A percentile compares a stretch with the other conserved stretches of the same genome.
Evolutionary conservation across 2,329 filamentous ascomycete species (phyloP).

Genomic region (Aspergillus nomiae): DNA sequence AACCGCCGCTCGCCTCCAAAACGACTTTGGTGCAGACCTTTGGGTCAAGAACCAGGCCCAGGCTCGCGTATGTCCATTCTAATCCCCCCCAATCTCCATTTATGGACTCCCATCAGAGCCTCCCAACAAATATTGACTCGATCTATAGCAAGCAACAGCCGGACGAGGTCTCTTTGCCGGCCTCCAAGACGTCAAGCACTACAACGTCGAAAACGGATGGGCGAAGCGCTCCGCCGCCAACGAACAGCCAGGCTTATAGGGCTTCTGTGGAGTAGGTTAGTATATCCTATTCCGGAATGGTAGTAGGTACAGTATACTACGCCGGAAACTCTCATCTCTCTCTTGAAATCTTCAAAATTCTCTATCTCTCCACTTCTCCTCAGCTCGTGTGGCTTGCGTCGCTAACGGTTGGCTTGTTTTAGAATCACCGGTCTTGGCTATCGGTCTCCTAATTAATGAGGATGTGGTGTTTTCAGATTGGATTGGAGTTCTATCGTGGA

Average conservation of each 20-base stretch:
- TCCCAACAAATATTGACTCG: background rate
- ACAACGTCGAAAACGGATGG: slow-evolving; percentile 42
- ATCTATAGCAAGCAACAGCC: slow-evolving; percentile 30
- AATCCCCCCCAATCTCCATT: background rate
- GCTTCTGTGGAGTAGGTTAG: background rate
- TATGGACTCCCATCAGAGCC: background rate
- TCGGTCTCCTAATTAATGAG: background rate
- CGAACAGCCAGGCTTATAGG: slow-evolving; percentile 11
- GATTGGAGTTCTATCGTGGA: background rate
- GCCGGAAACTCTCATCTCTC: slow-evolving; percentile 1
- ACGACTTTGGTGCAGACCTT: slow-evolving; percentile 40
- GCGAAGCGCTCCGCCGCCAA: slow-evolving; percentile 30
- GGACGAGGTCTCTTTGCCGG: slow-evolving; percentile 43
- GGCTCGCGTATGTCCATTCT: background rate
- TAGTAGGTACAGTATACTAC: slow-evolving; percentile 5
- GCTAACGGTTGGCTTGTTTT: background rate
- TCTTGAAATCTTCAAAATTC: background rate
- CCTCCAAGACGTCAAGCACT: slow-evolving; percentile 40
- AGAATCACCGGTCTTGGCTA: background rate
- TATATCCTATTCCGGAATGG: slow-evolving; percentile 5
- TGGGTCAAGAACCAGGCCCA: slow-evolving; percentile 29
- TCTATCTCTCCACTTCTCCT: background rate
- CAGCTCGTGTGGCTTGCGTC: background rate
- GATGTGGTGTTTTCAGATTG: background rate
- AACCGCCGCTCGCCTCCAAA: slow-evolving; percentile 27